Conservation (phyloP, 495 filamentous ascomycete genomes). For the Penicillium odoratum region DNA sequence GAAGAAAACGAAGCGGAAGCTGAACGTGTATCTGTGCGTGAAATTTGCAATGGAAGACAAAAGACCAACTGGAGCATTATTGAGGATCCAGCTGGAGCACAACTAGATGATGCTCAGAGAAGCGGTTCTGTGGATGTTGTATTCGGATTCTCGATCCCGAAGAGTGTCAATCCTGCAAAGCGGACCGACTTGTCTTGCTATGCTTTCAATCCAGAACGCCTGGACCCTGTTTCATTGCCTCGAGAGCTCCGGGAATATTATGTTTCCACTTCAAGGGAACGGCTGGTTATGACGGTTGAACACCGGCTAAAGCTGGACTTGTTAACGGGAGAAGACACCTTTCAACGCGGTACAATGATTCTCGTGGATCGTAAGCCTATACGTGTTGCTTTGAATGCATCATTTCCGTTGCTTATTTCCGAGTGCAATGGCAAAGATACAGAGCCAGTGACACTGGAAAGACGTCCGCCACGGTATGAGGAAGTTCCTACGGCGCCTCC, state of each 20-base stretch:
- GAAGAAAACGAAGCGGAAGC: not conserved
- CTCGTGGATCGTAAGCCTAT: slow-evolving; percentile 18
- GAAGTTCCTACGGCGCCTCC: slow-evolving; percentile 18
- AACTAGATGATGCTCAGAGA: not conserved
- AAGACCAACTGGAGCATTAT: slow-evolving; percentile 13
- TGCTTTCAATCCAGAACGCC: not conserved
- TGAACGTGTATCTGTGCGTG: slow-evolving; percentile 6
- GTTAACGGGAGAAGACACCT: slow-evolving; percentile 14
- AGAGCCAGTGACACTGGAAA: not conserved
- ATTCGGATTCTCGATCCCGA: slow-evolving; percentile 5
- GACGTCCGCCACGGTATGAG: slow-evolving; percentile 14
- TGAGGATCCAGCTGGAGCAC: not conserved
- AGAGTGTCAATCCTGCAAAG: not conserved
- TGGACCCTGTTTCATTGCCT: not conserved
- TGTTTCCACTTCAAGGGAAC: slow-evolving; percentile 1
- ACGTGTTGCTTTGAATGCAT: slow-evolving; percentile 7
- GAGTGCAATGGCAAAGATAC: not conserved
- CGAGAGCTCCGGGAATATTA: not conserved
- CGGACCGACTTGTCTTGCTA: slow-evolving; percentile 4
- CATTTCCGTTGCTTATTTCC: slow-evolving; percentile 13
- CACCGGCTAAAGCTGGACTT: slow-evolving; percentile 20
- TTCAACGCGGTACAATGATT: not conserved
- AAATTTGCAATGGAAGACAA: slow-evolving; percentile 9
- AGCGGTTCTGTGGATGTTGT: slow-evolving; percentile 8
- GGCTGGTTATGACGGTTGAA: slow-evolving; percentile 11